Evolutionary conservation across 2,329 filamentous ascomycete species (phyloP).

Genomic region (Cladosporium halotolerans): DNA sequence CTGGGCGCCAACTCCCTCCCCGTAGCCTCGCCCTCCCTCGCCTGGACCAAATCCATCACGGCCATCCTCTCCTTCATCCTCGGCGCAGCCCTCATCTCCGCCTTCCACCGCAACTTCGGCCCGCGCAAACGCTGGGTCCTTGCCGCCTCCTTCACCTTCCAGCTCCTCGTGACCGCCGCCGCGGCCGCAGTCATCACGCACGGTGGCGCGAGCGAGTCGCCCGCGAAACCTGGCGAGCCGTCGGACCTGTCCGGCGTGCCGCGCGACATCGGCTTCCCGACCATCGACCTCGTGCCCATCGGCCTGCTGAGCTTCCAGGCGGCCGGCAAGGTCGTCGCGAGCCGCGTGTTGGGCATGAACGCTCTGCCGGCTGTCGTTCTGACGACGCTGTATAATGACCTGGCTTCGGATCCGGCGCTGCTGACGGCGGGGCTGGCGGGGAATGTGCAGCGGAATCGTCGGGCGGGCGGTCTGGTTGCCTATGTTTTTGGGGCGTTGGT

Average conservation of each 20-base stretch:
- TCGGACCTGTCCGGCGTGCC: conserved; percentile 14
- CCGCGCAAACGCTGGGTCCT: conserved; percentile 59
- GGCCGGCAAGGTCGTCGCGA: conserved; percentile 67
- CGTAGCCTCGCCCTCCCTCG: conserved; percentile 34
- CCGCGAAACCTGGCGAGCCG: conserved; percentile 3
- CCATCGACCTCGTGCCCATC: conserved; percentile 55
- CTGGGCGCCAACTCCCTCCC: conserved; percentile 49
- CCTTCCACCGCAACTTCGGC: conserved; percentile 57
- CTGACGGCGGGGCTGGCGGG: conserved; percentile 31
- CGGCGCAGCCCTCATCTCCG: conserved; percentile 63
- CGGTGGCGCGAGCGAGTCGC: conserved; percentile 8
- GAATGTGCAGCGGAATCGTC: conserved; percentile 47
- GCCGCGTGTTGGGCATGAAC: conserved; percentile 60
- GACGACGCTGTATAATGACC: conserved; percentile 72
- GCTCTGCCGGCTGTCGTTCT: conserved; percentile 69
- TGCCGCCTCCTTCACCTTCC: conserved; percentile 35
- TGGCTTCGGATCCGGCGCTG: conserved; percentile 60
- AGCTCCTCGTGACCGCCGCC: conserved; percentile 34
- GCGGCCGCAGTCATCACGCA: conserved; percentile 33
- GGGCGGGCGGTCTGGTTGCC: conserved; percentile 42
- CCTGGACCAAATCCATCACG: conserved; percentile 62
- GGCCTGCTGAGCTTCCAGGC: conserved; percentile 67
- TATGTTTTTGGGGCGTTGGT: conserved; percentile 46
- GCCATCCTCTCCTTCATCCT: conserved; percentile 64
- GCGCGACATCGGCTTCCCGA: conserved; percentile 13